Percentiles rank a stretch among this genome's conserved stretches.
phyloP scores from a whole-genome alignment of 2,329 filamentous ascomycete species.

The Colletotrichum lupini region DNA sequence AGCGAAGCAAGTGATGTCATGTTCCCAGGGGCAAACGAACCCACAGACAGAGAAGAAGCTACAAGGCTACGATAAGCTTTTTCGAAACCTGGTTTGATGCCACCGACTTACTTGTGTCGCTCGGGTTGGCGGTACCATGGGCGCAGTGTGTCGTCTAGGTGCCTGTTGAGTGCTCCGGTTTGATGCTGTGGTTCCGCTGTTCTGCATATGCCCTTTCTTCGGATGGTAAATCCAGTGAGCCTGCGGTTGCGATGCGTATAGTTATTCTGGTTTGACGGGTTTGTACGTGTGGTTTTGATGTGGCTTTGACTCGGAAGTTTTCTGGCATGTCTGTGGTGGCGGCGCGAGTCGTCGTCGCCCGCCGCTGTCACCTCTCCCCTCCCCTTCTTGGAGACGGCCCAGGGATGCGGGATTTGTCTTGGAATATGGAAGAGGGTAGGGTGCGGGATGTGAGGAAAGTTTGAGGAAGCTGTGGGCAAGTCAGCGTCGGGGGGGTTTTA shows the following conservation, averaged over 20 bases:
- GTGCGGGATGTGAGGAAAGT: not conserved
- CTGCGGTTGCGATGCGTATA: not conserved
- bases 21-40: not conserved
- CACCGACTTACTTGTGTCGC: not conserved
- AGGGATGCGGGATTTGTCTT: not conserved
- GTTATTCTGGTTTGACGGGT: not conserved
- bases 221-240: not conserved
- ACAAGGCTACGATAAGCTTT: not conserved
- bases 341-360: not conserved
- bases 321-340: not conserved
- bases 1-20: not conserved
- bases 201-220: not conserved
- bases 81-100: not conserved
- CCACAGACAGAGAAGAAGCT: not conserved
- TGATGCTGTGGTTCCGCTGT: not conserved
- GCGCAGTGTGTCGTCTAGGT: too few relatives aligned
- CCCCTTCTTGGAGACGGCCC: too few relatives aligned
- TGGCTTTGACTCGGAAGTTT: not conserved
- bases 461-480: not conserved
- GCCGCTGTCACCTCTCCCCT: too few relatives aligned
- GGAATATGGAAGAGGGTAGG: too few relatives aligned
- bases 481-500: not conserved
- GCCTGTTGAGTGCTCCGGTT: too few relatives aligned
- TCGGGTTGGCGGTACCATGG: too few relatives aligned
- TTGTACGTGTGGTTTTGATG: not conserved